Conservation (phyloP, 2,329 filamentous ascomycete species). For the Colletotrichum falcatum region DNA sequence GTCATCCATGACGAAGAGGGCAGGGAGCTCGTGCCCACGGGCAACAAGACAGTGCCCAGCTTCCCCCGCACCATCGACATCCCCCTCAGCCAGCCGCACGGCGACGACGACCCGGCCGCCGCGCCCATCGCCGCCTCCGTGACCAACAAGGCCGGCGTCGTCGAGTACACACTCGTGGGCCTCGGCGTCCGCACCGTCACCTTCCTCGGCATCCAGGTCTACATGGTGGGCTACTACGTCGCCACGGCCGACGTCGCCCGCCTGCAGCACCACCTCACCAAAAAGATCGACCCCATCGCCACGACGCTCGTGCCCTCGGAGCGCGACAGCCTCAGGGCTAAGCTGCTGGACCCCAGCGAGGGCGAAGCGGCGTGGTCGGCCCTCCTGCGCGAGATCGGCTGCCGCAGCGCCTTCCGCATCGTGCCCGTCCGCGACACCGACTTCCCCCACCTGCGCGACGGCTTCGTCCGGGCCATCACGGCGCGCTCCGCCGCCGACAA, state of each 20-base stretch:
- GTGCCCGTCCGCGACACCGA: conserved; percentile 94
- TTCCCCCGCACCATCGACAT: conserved; percentile 82
- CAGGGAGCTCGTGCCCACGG: conserved; percentile 81
- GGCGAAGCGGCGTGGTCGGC: conserved; percentile 81
- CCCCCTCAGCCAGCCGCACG: conserved; percentile 54
- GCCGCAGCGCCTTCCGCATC: conserved; percentile 85
- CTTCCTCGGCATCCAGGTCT: conserved; percentile 91
- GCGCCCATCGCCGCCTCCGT: conserved; percentile 55
- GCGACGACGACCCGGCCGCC: conserved; percentile 42
- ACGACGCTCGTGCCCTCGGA: conserved; percentile 87
- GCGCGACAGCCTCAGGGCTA: conserved; percentile 76
- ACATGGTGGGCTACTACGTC: conserved; percentile 93
- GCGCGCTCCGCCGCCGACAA: conserved; percentile 73
- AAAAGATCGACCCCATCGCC: conserved; percentile 79
- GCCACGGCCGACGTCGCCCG: conserved; percentile 83
- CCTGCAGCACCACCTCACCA: conserved; percentile 83
- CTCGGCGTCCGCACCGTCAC: conserved; percentile 90
- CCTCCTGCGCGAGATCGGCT: conserved; percentile 73
- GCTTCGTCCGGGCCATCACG: conserved; percentile 87
- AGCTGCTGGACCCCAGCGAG: conserved; percentile 75
- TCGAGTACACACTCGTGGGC: conserved; percentile 88
- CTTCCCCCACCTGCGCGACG: conserved; percentile 91
- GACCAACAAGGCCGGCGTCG: conserved; percentile 58
- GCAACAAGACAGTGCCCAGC: conserved; percentile 80
- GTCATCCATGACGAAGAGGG: conserved; percentile 76